Evolutionary conservation across 2,329 filamentous ascomycete genomes (phyloP).

Genomic region (Pseudonectria buxi): DNA sequence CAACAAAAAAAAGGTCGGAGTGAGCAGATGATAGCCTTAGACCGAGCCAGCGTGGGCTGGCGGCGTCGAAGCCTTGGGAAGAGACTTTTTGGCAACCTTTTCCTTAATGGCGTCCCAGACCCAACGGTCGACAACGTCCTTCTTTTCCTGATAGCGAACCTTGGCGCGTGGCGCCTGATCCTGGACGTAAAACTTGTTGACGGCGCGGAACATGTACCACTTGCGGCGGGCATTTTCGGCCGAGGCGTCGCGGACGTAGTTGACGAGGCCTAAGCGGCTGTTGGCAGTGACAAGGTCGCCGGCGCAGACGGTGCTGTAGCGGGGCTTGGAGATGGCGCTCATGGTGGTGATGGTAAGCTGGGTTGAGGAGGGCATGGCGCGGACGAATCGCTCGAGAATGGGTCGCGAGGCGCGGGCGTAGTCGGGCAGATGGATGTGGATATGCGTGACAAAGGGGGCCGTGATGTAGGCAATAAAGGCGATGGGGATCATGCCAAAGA

Average conservation of each 20-base stretch:
- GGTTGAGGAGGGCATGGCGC: slow-evolving; percentile 36
- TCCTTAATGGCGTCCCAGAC: slow-evolving; percentile 34
- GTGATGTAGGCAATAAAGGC: slow-evolving; percentile 57
- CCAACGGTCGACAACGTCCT: slow-evolving; percentile 31
- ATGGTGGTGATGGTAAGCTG: slow-evolving; percentile 49
- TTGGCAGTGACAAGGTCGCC: slow-evolving; percentile 28
- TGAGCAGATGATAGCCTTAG: too few relatives aligned
- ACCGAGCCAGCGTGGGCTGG: too few relatives aligned
- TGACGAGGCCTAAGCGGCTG: slow-evolving; percentile 33
- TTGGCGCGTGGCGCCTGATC: slow-evolving; percentile 14
- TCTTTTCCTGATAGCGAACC: slow-evolving; percentile 20
- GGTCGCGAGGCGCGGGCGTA: slow-evolving; percentile 56
- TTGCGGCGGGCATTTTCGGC: slow-evolving; percentile 27
- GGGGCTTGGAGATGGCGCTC: slow-evolving; percentile 48
- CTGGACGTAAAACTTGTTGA: slow-evolving; percentile 34
- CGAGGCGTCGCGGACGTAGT: slow-evolving; percentile 31
- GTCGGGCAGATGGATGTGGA: slow-evolving; percentile 62
- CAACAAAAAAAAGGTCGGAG: too few relatives aligned
- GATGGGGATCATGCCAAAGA: slow-evolving; percentile 59
- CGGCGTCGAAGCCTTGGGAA: not conserved
- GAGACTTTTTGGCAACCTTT: slow-evolving; percentile 22
- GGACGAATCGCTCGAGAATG: slow-evolving; percentile 46
- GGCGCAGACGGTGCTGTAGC: slow-evolving; percentile 37
- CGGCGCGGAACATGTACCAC: slow-evolving; percentile 36
- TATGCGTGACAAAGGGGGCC: slow-evolving; percentile 63